Base-by-base conservation (phyloP, 306 rosid species). In the Inga leiocalycina region DNA sequence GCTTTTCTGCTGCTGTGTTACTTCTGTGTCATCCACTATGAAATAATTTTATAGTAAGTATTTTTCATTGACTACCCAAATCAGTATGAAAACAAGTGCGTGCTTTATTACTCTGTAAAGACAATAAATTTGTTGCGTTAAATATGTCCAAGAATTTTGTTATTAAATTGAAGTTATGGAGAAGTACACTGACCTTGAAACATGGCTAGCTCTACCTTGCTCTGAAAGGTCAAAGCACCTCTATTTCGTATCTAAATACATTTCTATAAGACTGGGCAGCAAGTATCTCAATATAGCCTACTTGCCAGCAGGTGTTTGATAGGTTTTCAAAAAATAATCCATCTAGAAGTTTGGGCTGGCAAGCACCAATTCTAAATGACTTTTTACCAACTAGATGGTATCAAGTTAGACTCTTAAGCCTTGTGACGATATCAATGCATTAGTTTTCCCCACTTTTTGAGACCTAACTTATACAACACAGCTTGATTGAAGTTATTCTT, bases 1-100 rank as follows among this genome's bases (percentile, higher is more conserved):
- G 65, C 51, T 78, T 77, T 67, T 74, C 32, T 61, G 8, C 65
- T 24, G 49, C 24, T 34, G 71, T 76, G 57, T 49, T 27, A 10
- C 61, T 80, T 9, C 54, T 14, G 4, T 49, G 54, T 49, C 54
- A 49, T 49, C 54, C 54, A 49, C 19, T 49, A 14, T 49, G 54
- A 49, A 49, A 12, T 49, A 49, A 49, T 49, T 49, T 19, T 16
- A 14, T 49, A 49, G 14, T 48, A 48, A 10, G 46, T 45, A 27
- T 22, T 77, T 71, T 59, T 76, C 71, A 76, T 71, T 61, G 61
- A 79, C 79, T 74, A 56, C 17, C 10, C 49, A 8, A 46, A 43
- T 64, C 77, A 44, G 67, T 52, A 69, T 54, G 43, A 75, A 76
- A 76, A 49, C 67, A 41, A 70, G 75, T 46, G 75, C 70, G 24